phyloP scores from a whole-genome alignment of 1,284 basidiomycete species.

The Ceratobasidium sp. region DNA sequence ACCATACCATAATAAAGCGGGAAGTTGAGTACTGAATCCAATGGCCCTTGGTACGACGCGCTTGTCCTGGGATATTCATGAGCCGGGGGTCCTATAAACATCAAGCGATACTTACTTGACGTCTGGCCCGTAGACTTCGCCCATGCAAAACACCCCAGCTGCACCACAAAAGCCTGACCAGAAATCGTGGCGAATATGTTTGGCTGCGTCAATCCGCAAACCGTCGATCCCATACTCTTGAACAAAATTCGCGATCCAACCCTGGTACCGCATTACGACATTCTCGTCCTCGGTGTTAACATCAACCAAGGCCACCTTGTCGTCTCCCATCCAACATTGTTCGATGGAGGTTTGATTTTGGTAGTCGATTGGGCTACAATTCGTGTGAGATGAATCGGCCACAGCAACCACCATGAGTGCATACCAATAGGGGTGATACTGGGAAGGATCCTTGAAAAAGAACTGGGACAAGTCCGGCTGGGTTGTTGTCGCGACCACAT shows the following conservation, averaged over 20 bases:
- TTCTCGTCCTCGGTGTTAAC: conserved; percentile 70
- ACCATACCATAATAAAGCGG: conserved; percentile 73
- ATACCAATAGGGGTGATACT: conserved; percentile 49
- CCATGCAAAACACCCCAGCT: conserved; percentile 82
- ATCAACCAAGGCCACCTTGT: conserved; percentile 70
- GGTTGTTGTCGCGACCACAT: conserved; percentile 66
- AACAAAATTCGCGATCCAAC: conserved; percentile 69
- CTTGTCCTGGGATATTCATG: conserved; percentile 49
- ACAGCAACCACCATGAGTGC: conserved; percentile 38
- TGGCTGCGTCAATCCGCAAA: conserved; percentile 74
- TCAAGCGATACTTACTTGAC: conserved; percentile 56
- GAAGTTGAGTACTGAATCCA: conserved; percentile 74
- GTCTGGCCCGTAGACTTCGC: conserved; percentile 72
- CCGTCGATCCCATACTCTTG: conserved; percentile 70
- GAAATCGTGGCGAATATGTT: conserved; percentile 69
- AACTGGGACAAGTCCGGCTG: conserved; percentile 65
- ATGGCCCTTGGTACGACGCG: conserved; percentile 58
- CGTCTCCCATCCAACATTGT: conserved; percentile 77
- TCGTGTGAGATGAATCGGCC: conserved; percentile 65
- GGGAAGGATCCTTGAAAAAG: conserved; percentile 62
- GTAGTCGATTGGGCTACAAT: conserved; percentile 70
- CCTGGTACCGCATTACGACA: conserved; percentile 63
- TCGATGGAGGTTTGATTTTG: conserved; percentile 69
- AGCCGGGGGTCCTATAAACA: conserved; percentile 43
- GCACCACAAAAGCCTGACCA: conserved; percentile 72